Conservation (phyloP, 1,284 basidiomycete genomes). For the Moesziomyces globuligerus region DNA sequence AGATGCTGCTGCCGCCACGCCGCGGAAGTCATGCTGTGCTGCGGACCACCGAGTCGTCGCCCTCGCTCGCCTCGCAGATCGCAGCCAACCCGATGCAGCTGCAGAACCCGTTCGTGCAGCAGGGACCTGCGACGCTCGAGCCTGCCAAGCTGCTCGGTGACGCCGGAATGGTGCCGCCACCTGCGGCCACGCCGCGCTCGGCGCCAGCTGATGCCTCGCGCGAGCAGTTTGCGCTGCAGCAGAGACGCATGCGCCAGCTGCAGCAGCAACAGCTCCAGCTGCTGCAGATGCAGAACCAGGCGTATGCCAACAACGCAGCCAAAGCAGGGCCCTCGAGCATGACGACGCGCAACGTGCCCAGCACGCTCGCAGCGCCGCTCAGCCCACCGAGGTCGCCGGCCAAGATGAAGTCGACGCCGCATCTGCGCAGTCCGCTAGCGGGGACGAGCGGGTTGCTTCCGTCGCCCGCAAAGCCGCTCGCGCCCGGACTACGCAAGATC, state of each 20-base stretch:
- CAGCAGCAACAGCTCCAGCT: slow-evolving; percentile 39
- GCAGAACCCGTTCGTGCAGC: slow-evolving; percentile 33
- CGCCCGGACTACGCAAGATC: slow-evolving; percentile 45
- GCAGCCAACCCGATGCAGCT: slow-evolving; percentile 50
- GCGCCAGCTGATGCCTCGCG: slow-evolving; percentile 29
- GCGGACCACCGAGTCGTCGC: slow-evolving; percentile 25
- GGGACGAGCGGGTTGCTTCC: slow-evolving; percentile 15
- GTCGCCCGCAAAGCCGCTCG: slow-evolving; percentile 16
- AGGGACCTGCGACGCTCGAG: slow-evolving; percentile 23
- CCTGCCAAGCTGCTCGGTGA: slow-evolving; percentile 24
- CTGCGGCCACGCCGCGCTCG: slow-evolving; percentile 29
- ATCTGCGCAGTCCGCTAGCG: slow-evolving; percentile 25
- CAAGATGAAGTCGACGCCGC: slow-evolving; percentile 53
- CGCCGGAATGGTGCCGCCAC: slow-evolving; percentile 14
- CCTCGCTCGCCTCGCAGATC: slow-evolving; percentile 39
- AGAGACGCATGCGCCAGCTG: slow-evolving; percentile 29
- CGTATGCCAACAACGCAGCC: not conserved
- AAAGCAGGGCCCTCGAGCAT: slow-evolving; percentile 9
- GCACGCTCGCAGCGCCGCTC: slow-evolving; percentile 24
- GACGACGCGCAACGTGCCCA: slow-evolving; percentile 27
- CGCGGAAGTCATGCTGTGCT: slow-evolving; percentile 17
- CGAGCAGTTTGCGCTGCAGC: slow-evolving; percentile 28
- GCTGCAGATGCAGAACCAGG: slow-evolving; percentile 26
- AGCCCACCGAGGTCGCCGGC: slow-evolving; percentile 40
- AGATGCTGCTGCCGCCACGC: slow-evolving; percentile 24